These are phyloP conservation scores for Brettanomyces anomalus DNA, from an alignment of 805 yeast genomes.

Conservation along the genomic window DNA sequence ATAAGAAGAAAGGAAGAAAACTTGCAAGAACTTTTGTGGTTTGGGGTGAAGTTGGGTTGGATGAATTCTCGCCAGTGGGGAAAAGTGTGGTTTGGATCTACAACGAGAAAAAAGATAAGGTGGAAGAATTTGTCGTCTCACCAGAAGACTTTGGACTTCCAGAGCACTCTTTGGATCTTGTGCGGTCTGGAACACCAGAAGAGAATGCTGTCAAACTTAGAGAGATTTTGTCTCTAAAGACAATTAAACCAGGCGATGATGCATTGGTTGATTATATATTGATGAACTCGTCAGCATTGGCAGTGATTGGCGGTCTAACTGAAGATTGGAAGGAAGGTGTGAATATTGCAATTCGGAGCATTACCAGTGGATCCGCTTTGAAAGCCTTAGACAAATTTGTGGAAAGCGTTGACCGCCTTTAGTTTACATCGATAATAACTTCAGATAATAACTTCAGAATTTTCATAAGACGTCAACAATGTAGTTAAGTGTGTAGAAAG, in stretches of 20 bases:
- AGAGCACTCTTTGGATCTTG: constrained; percentile 58
- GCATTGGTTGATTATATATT: constrained; percentile 87
- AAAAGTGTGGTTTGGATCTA: constrained; percentile 68
- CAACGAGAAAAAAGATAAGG: constrained; percentile 32
- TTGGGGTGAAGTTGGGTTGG: constrained; percentile 87
- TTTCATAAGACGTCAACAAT: too few species aligned
- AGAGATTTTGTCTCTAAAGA: constrained; percentile 34
- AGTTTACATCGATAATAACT: background rate
- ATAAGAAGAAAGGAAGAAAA: constrained; percentile 34
- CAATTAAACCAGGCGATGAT: constrained; percentile 34
- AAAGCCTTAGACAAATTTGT: constrained; percentile 49
- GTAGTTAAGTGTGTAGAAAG: too few species aligned
- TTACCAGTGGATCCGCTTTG: constrained; percentile 59
- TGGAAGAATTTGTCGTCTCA: constrained; percentile 32
- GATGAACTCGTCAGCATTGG: constrained; percentile 81
- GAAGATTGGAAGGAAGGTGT: constrained; percentile 73
- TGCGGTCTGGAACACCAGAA: constrained; percentile 77
- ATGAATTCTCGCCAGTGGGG: constrained; percentile 90
- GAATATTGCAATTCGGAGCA: constrained; percentile 56
- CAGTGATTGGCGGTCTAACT: constrained; percentile 66
- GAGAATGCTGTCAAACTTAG: constrained; percentile 65
- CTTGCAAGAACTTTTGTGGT: constrained; percentile 66
- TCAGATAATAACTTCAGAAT: too few species aligned
- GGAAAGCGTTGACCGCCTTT: constrained; percentile 21
- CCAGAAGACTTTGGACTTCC: constrained; percentile 80